Base-by-base conservation (phyloP, 495 filamentous ascomycete species). In the Neohortaea acidophila region DNA sequence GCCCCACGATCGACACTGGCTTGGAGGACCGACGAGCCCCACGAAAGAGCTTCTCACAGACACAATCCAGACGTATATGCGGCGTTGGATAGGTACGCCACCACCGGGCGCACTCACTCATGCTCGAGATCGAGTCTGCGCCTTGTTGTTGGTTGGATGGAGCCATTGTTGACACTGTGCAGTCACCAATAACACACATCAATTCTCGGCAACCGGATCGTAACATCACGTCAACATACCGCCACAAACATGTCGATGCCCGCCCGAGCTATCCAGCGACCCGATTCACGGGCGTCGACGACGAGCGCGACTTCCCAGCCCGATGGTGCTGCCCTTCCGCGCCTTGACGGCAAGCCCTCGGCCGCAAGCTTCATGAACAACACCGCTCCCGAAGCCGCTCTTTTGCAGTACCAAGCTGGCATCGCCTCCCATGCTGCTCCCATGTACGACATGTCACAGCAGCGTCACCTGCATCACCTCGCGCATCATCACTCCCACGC, bases 231-330 rank as follows among this genome's bases (percentile, higher is more conserved):
- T n/a, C 32, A 3, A 19, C 17, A 21, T 38, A 46, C 33, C 68
- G 75, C 13, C n/a, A 77, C 75, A 2, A 71, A 67, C 53, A 75
- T 70, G 14, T 63, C 68, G 22, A 25, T 33, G 19, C 41, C 43
- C 6, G 43, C 43, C n/a, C 43, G 26, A 8, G 69, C 72, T 41
- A 68, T 66, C 51, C 78, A 73, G 52, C 70, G 81, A 30, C 70
- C 80, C 37, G 64, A 73, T 22, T 93, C 84, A 21, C 67, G 82
- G 60, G 84, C 79, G 26, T 94, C 84, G 30, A 89, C 84, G 3
- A 74, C 81, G n/a, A 87, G 82, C 36, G 46, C 46, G 17, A 45
- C 40, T 10, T 41, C 48, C 5, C 31, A 28, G 15, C 48, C 23
- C 22, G 25, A 51, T 13, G 37, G 25, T 37, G 32, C 19, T 15